Conservation (phyloP, 148 eudicot genomes). For the Drosera capensis region DNA sequence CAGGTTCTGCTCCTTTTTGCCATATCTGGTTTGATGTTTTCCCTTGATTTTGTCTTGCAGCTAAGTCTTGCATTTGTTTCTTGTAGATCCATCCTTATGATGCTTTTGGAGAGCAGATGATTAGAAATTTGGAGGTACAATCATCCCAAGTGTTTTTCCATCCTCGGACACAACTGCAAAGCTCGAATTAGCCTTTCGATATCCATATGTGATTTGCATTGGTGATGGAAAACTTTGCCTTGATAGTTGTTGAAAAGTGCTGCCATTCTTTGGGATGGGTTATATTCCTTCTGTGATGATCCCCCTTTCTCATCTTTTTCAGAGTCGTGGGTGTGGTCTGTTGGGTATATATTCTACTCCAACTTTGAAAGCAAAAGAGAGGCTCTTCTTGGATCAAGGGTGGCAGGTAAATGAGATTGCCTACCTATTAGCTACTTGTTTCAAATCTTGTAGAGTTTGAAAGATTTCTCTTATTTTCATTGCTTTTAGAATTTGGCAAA, state of each 20-base stretch:
- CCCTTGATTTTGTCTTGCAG: slow-evolving; percentile 3
- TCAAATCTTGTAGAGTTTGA: neutral
- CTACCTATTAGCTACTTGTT: too few species aligned
- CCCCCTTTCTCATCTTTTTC: slow-evolving; percentile 7
- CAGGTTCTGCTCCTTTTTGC: slow-evolving; percentile 38
- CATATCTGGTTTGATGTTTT: slow-evolving; percentile 5
- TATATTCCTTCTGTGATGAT: too few species aligned
- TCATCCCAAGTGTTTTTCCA: neutral
- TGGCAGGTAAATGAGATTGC: slow-evolving; percentile 60
- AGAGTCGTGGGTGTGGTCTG: slow-evolving; percentile 96
- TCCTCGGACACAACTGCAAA: neutral
- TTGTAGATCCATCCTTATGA: slow-evolving; percentile 89
- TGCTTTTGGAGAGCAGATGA: slow-evolving; percentile 99
- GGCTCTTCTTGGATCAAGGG: slow-evolving; percentile 81
- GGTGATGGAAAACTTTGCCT: too few species aligned
- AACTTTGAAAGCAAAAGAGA: slow-evolving; percentile 80
- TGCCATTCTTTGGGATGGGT: too few species aligned
- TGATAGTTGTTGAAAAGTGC: neutral
- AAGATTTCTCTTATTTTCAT: neutral
- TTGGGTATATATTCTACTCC: slow-evolving; percentile 89
- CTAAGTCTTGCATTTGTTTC: slow-evolving; percentile 6
- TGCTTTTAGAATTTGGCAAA: too few species aligned
- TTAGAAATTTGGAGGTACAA: slow-evolving; percentile 81
- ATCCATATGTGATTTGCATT: too few species aligned
- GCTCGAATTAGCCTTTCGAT: too few species aligned